A percentile compares a stretch with the other conserved stretches of the same genome.
Evolutionary conservation across 2,329 filamentous ascomycete species (phyloP).

Genomic region (Colletotrichum melonis): DNA sequence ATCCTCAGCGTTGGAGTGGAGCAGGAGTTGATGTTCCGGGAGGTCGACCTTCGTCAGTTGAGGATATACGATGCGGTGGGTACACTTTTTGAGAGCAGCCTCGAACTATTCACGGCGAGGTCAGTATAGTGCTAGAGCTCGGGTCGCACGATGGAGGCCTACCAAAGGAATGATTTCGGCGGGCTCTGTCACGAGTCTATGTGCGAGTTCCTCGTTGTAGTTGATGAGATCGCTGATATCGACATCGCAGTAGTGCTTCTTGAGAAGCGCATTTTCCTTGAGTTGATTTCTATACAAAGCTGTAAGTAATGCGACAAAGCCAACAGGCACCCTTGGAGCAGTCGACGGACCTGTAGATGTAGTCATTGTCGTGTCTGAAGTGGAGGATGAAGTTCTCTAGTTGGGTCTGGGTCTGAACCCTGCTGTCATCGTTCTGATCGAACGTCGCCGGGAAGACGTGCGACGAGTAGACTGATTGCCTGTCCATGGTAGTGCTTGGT

Average conservation of each 20-base stretch:
- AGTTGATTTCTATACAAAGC: conserved; percentile 81
- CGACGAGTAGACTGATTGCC: conserved; percentile 86
- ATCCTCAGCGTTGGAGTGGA: conserved; percentile 91
- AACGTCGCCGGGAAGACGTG: conserved; percentile 80
- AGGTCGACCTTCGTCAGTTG: conserved; percentile 74
- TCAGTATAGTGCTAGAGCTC: conserved; percentile 15
- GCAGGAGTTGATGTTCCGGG: conserved; percentile 92
- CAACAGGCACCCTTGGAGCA: neutral
- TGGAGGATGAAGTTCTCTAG: conserved; percentile 93
- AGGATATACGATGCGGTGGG: conserved; percentile 92
- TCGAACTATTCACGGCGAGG: conserved; percentile 76
- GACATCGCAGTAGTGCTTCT: conserved; percentile 95
- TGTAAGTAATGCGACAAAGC: neutral
- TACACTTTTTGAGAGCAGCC: conserved; percentile 87
- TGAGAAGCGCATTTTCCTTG: conserved; percentile 91
- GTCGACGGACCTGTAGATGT: conserved; percentile 84
- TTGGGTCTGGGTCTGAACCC: conserved; percentile 79
- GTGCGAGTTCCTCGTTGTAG: conserved; percentile 94
- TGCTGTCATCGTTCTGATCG: conserved; percentile 75
- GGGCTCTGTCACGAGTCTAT: conserved; percentile 89
- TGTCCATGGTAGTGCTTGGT: conserved; percentile 73
- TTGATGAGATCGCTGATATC: conserved; percentile 96
- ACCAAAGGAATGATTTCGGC: conserved; percentile 93
- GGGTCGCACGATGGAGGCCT: conserved; percentile 45
- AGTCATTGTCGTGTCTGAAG: conserved; percentile 93